phyloP scores from a whole-genome alignment of 345 rosid genomes.

The Psidium friedrichsthalianum region DNA sequence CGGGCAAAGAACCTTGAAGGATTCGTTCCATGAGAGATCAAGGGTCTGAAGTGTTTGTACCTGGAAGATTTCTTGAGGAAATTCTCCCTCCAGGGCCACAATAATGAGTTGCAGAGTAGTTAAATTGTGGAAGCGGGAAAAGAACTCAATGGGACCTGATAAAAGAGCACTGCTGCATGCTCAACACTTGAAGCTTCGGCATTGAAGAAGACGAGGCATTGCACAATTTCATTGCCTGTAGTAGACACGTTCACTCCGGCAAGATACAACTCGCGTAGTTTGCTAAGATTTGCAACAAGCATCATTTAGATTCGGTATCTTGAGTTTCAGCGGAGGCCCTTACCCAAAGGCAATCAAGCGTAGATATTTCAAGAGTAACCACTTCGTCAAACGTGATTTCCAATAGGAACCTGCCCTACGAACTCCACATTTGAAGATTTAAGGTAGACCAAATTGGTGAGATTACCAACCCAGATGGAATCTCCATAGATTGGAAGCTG shows the following conservation, averaged over 20 bases:
- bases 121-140: constrained; percentile 13
- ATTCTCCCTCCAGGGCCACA: constrained; percentile 5
- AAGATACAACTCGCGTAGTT: constrained; percentile 23
- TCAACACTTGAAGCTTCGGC: constrained; percentile 9
- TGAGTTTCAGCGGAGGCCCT: not conserved
- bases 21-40: constrained; percentile 3
- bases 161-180: constrained; percentile 13
- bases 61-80: constrained; percentile 18
- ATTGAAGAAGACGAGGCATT: constrained; percentile 7
- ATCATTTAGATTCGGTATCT: constrained; percentile 15
- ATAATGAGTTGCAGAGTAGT: constrained; percentile 4
- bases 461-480: constrained; percentile 20
- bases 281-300: constrained; percentile 12
- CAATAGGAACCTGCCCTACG: constrained; percentile 6
- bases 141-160: constrained; percentile 19
- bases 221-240: constrained; percentile 17
- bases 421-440: constrained; percentile 23
- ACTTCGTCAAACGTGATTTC: constrained; percentile 20
- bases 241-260: constrained; percentile 21
- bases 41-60: constrained; percentile 13
- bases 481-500: constrained; percentile 5
- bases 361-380: constrained; percentile 35
- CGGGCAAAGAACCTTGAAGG: constrained; percentile 18
- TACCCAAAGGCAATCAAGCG: not conserved
- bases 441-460: constrained; percentile 15